Conservation (phyloP, 2,329 filamentous ascomycete species). For the Acrodontium crateriforme region DNA sequence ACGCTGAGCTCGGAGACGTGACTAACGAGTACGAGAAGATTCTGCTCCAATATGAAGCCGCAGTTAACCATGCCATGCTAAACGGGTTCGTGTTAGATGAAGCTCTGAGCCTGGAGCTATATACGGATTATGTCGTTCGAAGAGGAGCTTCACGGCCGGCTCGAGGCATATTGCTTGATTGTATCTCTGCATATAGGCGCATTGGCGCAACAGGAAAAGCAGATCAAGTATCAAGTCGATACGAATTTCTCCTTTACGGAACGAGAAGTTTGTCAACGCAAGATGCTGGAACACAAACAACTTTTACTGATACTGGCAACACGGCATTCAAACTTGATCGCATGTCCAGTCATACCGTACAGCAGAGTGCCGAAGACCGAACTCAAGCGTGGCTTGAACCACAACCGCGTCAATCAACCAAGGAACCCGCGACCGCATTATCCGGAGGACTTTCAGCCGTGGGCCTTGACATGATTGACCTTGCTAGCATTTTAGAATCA, state of each 20-base stretch:
- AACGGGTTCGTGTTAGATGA: slow-evolving; percentile 57
- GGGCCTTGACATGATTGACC: slow-evolving; percentile 65
- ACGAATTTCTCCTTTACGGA: slow-evolving; percentile 52
- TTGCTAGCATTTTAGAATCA: slow-evolving; percentile 64
- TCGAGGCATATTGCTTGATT: slow-evolving; percentile 53
- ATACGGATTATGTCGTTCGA: slow-evolving; percentile 57
- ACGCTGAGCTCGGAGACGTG: slow-evolving; percentile 52
- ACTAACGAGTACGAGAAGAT: slow-evolving; percentile 34
- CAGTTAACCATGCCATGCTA: slow-evolving; percentile 57
- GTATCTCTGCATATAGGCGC: slow-evolving; percentile 53
- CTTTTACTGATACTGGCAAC: slow-evolving; percentile 38
- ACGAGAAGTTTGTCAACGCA: slow-evolving; percentile 45
- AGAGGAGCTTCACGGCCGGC: slow-evolving; percentile 53
- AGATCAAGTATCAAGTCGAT: slow-evolving; percentile 52
- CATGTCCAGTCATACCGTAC: slow-evolving; percentile 27
- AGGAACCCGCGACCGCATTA: slow-evolving; percentile 22
- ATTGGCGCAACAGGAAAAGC: slow-evolving; percentile 58
- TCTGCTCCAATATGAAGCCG: slow-evolving; percentile 53
- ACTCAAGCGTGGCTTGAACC: slow-evolving; percentile 37
- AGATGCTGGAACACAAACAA: slow-evolving; percentile 57
- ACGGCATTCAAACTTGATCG: slow-evolving; percentile 27
- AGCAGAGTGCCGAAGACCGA: slow-evolving; percentile 29
- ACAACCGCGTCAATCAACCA: slow-evolving; percentile 10
- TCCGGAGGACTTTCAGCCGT: slow-evolving; percentile 51
- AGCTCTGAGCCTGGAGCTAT: slow-evolving; percentile 58